phyloP scores from a whole-genome alignment of 2,329 filamentous ascomycete genomes.

The Gyromitra esculenta region DNA sequence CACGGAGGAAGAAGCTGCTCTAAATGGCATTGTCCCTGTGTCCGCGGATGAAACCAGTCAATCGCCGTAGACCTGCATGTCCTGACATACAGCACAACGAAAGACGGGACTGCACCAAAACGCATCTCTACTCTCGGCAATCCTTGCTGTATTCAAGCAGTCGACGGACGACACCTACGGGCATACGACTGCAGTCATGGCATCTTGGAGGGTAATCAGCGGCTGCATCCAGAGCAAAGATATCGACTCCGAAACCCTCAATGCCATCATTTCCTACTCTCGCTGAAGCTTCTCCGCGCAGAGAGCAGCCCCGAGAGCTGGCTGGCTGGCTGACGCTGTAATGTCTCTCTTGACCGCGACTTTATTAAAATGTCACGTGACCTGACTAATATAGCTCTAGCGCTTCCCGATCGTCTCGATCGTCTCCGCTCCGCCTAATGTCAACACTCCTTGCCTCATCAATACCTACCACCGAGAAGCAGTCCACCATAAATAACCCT shows the following conservation, averaged over 20 bases:
- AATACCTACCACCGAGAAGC: slow-evolving; percentile 14
- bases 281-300: not conserved
- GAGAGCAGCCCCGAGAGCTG: not conserved
- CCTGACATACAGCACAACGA: too few species aligned
- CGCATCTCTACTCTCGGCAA: too few species aligned
- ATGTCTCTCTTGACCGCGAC: not conserved
- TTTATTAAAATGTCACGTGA: slow-evolving; percentile 9
- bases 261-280: not conserved
- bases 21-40: too few species aligned
- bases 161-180: too few species aligned
- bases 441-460: not conserved
- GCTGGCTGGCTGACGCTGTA: not conserved
- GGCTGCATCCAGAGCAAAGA: not conserved
- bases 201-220: too few species aligned
- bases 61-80: too few species aligned
- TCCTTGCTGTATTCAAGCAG: too few species aligned
- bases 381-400: slow-evolving; percentile 23
- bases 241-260: not conserved
- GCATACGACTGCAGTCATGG: too few species aligned
- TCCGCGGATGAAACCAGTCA: too few species aligned
- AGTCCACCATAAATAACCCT: slow-evolving; percentile 4
- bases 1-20: too few species aligned
- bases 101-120: too few species aligned
- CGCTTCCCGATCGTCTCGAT: slow-evolving; percentile 7
- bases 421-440: slow-evolving; percentile 23